A percentile compares a stretch with the other conserved stretches of the same genome.
Conservation (phyloP, 2,329 filamentous ascomycete genomes). For the Arachnomyces sp. region DNA sequence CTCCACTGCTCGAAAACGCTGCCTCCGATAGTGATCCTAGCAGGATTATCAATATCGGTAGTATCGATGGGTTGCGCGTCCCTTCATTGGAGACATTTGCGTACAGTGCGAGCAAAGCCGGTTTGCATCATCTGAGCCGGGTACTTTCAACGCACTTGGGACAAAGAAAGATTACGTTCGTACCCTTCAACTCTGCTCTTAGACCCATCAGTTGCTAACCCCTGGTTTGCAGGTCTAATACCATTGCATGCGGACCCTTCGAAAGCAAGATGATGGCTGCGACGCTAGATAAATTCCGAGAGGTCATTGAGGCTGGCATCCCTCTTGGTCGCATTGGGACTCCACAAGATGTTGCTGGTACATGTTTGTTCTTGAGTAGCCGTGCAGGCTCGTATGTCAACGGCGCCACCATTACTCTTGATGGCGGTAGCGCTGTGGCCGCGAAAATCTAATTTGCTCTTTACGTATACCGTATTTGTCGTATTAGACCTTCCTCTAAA, state of each 20-base stretch:
- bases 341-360: slow-evolving; percentile 60
- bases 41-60: slow-evolving; percentile 47
- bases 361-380: slow-evolving; percentile 62
- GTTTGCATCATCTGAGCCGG: slow-evolving; percentile 45
- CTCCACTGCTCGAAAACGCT: slow-evolving; percentile 40
- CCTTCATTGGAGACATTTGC: slow-evolving; percentile 45
- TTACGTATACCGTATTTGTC: too few species aligned
- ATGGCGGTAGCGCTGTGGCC: slow-evolving; percentile 45
- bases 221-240: slow-evolving; percentile 48
- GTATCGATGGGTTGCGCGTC: slow-evolving; percentile 46
- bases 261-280: slow-evolving; percentile 48
- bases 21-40: slow-evolving; percentile 36
- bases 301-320: slow-evolving; percentile 46
- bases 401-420: slow-evolving; percentile 55
- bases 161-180: slow-evolving; percentile 45
- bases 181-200: slow-evolving; percentile 14
- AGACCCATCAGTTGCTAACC: slow-evolving; percentile 43
- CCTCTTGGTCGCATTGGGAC: slow-evolving; percentile 60
- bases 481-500: background rate
- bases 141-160: slow-evolving; percentile 45
- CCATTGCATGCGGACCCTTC: slow-evolving; percentile 61
- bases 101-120: slow-evolving; percentile 47
- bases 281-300: slow-evolving; percentile 42
- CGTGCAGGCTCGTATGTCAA: slow-evolving; percentile 59
- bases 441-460: slow-evolving; percentile 29